Conservation (phyloP, 805 yeast genomes). For the Suhomyces pyralidae region DNA sequence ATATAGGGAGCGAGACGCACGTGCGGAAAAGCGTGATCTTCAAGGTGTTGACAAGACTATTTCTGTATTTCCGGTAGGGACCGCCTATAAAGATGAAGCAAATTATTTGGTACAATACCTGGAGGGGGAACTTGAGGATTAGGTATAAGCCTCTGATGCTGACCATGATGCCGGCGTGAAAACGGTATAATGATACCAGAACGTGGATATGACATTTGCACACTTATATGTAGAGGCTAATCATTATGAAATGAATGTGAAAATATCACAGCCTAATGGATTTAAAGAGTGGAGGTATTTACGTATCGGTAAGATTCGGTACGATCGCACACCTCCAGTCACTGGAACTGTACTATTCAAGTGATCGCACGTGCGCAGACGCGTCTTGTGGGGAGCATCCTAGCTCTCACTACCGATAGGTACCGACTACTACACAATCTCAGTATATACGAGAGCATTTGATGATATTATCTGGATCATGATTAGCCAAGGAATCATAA, state of each 20-base stretch:
- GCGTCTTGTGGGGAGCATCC: not conserved
- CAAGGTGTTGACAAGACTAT: slow-evolving; percentile 10
- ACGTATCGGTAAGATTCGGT: not conserved
- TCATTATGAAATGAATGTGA: not conserved
- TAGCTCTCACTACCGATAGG: not conserved
- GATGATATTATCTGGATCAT: not conserved
- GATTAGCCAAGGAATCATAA: not conserved
- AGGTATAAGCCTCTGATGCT: not conserved
- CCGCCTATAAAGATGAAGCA: slow-evolving; percentile 14
- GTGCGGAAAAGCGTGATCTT: slow-evolving; percentile 11
- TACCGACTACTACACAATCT: not conserved
- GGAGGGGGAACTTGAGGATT: slow-evolving; percentile 14
- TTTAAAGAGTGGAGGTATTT: not conserved
- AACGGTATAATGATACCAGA: not conserved
- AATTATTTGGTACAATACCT: slow-evolving; percentile 11
- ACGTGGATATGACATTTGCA: not conserved
- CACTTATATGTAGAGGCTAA: not conserved
- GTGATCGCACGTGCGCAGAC: not conserved
- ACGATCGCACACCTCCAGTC: not conserved
- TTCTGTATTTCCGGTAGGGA: slow-evolving; percentile 12
- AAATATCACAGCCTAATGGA: not conserved
- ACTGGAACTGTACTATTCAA: not conserved
- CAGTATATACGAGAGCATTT: not conserved
- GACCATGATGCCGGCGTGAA: not conserved
- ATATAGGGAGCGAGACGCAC: not conserved